Percentiles rank a stretch among this genome's conserved stretches.
These are phyloP conservation scores for Myxozyma mucilagina DNA, from an alignment of 805 yeast genomes.

Conservation along the genomic window DNA sequence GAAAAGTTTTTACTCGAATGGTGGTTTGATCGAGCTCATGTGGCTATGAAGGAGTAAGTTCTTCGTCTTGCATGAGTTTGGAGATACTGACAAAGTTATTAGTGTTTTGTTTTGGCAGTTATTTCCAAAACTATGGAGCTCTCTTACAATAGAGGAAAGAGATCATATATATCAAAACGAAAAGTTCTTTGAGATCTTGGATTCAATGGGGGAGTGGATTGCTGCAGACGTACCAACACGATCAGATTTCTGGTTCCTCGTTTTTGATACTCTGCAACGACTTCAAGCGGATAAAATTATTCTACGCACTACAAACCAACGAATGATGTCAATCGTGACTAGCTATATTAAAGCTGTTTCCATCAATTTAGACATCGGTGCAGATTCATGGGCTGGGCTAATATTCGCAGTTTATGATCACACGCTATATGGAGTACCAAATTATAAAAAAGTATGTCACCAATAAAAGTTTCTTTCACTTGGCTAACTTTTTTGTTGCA, in stretches of 20 bases:
- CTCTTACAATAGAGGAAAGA: background rate
- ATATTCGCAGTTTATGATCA: constrained; percentile 14
- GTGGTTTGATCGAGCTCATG: constrained; percentile 42
- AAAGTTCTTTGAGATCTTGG: constrained; percentile 17
- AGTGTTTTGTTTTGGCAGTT: constrained; percentile 21
- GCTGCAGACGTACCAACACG: background rate
- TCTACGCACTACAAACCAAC: constrained; percentile 18
- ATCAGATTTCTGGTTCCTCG: background rate
- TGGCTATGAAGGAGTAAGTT: constrained; percentile 39
- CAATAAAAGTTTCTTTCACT: background rate
- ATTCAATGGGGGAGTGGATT: background rate
- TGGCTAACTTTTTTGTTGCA: background rate
- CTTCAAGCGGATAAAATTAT: constrained; percentile 4
- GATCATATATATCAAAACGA: constrained; percentile 13
- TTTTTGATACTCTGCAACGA: background rate
- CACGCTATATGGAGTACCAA: constrained; percentile 19
- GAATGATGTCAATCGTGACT: constrained; percentile 7
- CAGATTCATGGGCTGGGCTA: background rate
- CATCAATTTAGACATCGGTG: background rate
- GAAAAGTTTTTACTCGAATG: constrained; percentile 42
- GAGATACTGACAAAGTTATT: background rate
- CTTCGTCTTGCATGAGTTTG: background rate
- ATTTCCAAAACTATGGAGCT: constrained; percentile 13
- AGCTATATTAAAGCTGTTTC: constrained; percentile 5
- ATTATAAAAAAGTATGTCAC: constrained; percentile 20